These are phyloP conservation scores for Leishmania aethiopica DNA, from an alignment of 208 protist genomes.

Conservation along the genomic window DNA sequence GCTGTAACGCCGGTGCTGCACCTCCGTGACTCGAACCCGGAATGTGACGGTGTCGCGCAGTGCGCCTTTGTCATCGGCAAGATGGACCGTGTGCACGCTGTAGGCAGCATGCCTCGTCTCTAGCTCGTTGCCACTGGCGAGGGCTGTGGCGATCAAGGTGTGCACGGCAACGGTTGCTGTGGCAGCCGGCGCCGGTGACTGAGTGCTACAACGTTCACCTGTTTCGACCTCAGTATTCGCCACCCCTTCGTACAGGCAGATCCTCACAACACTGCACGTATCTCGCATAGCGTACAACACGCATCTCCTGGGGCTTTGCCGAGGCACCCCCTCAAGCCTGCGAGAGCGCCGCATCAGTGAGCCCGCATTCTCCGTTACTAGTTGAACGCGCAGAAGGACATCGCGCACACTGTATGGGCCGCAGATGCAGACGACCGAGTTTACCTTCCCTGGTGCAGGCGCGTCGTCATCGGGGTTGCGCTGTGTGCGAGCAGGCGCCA, in stretches of 20 bases:
- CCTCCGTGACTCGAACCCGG: neutral
- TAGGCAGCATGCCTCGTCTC: neutral
- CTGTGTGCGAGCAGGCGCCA: neutral
- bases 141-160: constrained; percentile 16
- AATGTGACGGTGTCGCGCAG: constrained; percentile 14
- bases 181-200: neutral
- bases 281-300: neutral
- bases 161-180: constrained; percentile 15
- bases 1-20: neutral
- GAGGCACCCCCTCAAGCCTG: neutral
- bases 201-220: too few relatives aligned
- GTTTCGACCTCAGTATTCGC: neutral
- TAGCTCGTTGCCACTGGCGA: neutral
- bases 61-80: neutral
- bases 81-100: constrained; percentile 24
- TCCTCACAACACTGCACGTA: neutral
- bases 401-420: constrained; percentile 15
- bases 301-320: neutral
- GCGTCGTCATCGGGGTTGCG: neutral
- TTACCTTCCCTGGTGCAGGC: too few relatives aligned
- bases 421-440: constrained; percentile 7
- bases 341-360: neutral
- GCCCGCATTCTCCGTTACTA: neutral
- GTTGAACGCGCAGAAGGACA: neutral
- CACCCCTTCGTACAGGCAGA: neutral